Base-by-base conservation (phyloP, 2,329 filamentous ascomycete species). In the Alternaria sp. region DNA sequence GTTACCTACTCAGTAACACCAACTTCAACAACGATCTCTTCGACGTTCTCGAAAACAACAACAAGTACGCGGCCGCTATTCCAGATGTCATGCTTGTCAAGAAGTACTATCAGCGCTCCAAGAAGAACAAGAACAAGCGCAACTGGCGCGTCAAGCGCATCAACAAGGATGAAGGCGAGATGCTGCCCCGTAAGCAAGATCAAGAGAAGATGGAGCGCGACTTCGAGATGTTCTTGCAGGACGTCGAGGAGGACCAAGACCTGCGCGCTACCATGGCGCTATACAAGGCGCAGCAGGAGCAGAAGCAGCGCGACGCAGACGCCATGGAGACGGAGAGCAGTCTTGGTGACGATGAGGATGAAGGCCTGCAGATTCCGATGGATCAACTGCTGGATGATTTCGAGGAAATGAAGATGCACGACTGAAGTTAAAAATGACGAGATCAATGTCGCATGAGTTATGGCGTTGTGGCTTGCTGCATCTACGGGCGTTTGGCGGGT, bases 111-210 rank as follows among this genome's bases (percentile, higher is more conserved):
- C 89, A 91, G 61, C 89, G 92, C 72, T 91, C 92, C 82, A 97
- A 95, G 88, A 87, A 89, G 84, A 87, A 86, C 80, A 80, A 80
- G 79, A 75, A 74, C 58, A 90, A 96, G 71, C 70, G 75, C 61
- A 92, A 92, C 85, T 99, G 96, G 96, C 92, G 91, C 80, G 89
- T 99, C 80, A 96, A 92, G 88, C 93, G 96, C 75, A 95, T 99
- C 92, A 87, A 87, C 69, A 91, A 89, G 82, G 94, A 98, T 67
- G 93, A 97, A 78, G 91, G 92, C 70, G 95, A 97, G 69, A 86
- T 96, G 79, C 83, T 94, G 68, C 92, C 93, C 37, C 90, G 92
- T 84, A 93, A 97, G 83, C 86, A 93, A 63, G 94, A 98, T 78
- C 92, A 95, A 77, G 92, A 94, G 63, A 89, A 90, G 67, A 89